A percentile compares a stretch with the other conserved stretches of the same genome.
phyloP scores from a whole-genome alignment of 768 basidiomycete genomes.

The Artomyces pyxidatus region DNA sequence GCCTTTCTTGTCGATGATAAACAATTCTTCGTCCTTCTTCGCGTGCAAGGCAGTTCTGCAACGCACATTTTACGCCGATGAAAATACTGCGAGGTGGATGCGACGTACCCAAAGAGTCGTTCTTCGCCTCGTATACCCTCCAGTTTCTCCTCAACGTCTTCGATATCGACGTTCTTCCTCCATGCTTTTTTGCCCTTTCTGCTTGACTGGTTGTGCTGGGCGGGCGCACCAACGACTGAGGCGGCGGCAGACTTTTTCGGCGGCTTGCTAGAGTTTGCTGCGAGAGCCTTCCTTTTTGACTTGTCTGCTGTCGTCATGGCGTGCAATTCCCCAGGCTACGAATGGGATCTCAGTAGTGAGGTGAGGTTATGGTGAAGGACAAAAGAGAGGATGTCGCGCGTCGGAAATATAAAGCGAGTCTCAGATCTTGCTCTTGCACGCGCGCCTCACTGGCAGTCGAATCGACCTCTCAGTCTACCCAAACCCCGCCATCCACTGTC shows the following conservation, averaged over 20 bases:
- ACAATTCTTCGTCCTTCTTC: constrained; percentile 65
- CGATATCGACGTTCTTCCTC: constrained; percentile 88
- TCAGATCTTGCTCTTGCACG: too few relatives aligned
- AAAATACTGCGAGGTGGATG: background rate
- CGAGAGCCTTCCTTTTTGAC: background rate
- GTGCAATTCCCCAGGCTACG: background rate
- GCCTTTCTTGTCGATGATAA: constrained; percentile 72
- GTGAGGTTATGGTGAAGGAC: too few relatives aligned
- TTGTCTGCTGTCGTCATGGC: constrained; percentile 1
- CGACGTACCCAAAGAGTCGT: constrained; percentile 62
- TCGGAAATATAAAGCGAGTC: too few relatives aligned
- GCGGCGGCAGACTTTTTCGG: constrained; percentile 5
- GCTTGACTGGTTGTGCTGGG: constrained; percentile 60
- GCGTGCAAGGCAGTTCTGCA: constrained; percentile 54
- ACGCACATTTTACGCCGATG: background rate
- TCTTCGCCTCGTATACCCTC: constrained; percentile 80
- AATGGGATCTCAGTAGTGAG: too few relatives aligned
- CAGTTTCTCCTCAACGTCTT: constrained; percentile 66
- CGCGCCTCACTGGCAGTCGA: too few relatives aligned
- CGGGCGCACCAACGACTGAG: constrained; percentile 40
- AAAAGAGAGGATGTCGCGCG: too few relatives aligned
- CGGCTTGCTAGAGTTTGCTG: background rate
- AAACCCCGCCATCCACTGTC: too few relatives aligned
- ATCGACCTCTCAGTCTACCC: too few relatives aligned
- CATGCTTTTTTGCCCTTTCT: constrained; percentile 90